Base-by-base conservation (phyloP, 805 yeast genomes). In the Lipomyces anomalus region DNA sequence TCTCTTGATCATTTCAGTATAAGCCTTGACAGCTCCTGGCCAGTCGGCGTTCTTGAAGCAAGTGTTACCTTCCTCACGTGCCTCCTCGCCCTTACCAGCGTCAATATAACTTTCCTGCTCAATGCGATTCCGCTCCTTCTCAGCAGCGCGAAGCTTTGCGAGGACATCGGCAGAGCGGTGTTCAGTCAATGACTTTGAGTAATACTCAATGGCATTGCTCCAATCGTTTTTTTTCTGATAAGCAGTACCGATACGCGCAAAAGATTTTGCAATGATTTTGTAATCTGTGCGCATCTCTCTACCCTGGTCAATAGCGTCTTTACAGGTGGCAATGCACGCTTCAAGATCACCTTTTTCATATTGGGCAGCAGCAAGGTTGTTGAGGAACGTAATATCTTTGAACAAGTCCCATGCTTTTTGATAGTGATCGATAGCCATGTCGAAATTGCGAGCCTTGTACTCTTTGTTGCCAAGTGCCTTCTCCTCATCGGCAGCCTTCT, bases 351-450 rank as follows among this genome's bases (percentile, higher is more conserved):
- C 95, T 66, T 89, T 87, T 70, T 92, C 99, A 62, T 68, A 92
- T 68, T 92, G 95, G 28, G 98, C 99, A 46, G 99, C 97, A 33
- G 98, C 92, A 61, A 94, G 80, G 74, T 92, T 92, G 73, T 94
- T 92, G 64, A 92, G 74, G 64, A 84, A 92, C 0, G 97, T 90
- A 61, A 90, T 86, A 63, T 92, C 97, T 61, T 80, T 75, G 68
- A 72, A 67, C 18, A 79, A 64, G 28, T 80, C 83, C 84, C 87
- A 92, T 1, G 99, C 99, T 62, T 80, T 75, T 62, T 84, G 72
- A 69, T 92, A 92, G 52, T 78, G 71, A 46, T 70, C 86, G 63
- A 92, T 90, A 36, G 99, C 98, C 61, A 83, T 95, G 61, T 87
- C 96, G 57, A 92, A 92, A 61, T 88, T 73, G 64, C 83, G 84